Percentiles rank a stretch among this genome's conserved stretches.
Evolutionary conservation across 2,329 filamentous ascomycete species (phyloP).

Genomic region (Dactylellina sp.): DNA sequence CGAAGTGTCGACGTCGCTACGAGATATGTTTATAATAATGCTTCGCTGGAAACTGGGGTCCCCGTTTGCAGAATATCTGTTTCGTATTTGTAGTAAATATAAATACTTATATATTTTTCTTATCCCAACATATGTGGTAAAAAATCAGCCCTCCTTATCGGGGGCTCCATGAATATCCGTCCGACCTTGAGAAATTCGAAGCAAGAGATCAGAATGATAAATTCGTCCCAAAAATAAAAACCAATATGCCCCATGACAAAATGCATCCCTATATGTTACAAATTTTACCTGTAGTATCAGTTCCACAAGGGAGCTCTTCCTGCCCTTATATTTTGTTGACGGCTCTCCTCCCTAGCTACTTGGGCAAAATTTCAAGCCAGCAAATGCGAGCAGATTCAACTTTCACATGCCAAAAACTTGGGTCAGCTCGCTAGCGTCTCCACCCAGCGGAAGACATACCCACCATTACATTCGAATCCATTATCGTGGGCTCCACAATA

Average conservation of each 20-base stretch:
- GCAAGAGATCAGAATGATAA: too few relatives aligned
- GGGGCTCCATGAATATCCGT: too few relatives aligned
- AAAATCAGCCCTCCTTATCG: too few relatives aligned
- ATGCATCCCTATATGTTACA: too few relatives aligned
- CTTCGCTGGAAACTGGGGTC: background rate
- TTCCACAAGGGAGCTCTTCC: too few relatives aligned
- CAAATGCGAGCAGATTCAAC: conserved; percentile 2
- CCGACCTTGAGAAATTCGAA: too few relatives aligned
- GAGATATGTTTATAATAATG: conserved; percentile 10
- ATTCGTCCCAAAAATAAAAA: too few relatives aligned
- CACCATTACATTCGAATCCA: conserved; percentile 30
- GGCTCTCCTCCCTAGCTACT: too few relatives aligned
- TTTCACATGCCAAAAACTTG: conserved; percentile 49
- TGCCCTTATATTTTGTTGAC: too few relatives aligned
- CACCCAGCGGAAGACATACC: conserved; percentile 26
- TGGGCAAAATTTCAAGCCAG: background rate
- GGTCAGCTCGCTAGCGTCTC: conserved; percentile 24
- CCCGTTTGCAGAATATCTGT: background rate
- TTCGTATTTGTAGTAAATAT: background rate
- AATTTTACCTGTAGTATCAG: too few relatives aligned
- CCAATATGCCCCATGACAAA: too few relatives aligned
- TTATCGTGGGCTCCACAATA: conserved; percentile 27
- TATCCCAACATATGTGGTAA: too few relatives aligned
- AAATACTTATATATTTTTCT: background rate
- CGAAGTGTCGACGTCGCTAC: background rate